Percentiles rank a stretch among this genome's conserved stretches.
phyloP scores from a whole-genome alignment of 768 basidiomycete genomes.

The Boletus coccyginus region DNA sequence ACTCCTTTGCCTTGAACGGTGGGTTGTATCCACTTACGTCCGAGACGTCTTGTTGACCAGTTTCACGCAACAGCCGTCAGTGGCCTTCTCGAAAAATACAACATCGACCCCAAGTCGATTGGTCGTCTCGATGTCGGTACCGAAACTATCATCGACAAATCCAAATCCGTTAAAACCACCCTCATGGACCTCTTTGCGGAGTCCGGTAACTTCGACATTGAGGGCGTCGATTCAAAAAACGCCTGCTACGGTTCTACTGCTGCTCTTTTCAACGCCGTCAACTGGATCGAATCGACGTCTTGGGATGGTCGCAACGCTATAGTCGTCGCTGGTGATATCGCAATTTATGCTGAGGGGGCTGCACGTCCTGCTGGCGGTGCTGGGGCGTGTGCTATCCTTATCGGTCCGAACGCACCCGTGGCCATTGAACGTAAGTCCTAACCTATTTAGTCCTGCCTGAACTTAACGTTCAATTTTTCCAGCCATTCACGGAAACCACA shows the following conservation, averaged over 20 bases:
- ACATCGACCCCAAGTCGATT: constrained; percentile 94
- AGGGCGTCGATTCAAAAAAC: constrained; percentile 99
- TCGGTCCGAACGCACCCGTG: constrained; percentile 94
- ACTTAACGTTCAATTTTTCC: constrained; percentile 15
- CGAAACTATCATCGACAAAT: constrained; percentile 99
- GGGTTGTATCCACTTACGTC: constrained; percentile 22
- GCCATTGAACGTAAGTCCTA: constrained; percentile 84
- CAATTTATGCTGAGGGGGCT: constrained; percentile 94
- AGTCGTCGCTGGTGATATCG: constrained; percentile 95
- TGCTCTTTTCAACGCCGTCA: constrained; percentile 96
- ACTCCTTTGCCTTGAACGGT: constrained; percentile 96
- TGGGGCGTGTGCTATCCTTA: constrained; percentile 90
- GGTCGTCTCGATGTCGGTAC: constrained; percentile 98
- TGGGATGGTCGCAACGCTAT: constrained; percentile 99
- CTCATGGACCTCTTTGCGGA: constrained; percentile 97
- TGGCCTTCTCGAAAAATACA: constrained; percentile 88
- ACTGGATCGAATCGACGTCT: constrained; percentile 94
- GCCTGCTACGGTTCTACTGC: constrained; percentile 99
- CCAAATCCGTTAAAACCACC: constrained; percentile 96
- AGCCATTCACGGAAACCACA: constrained; percentile 96
- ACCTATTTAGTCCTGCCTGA: background rate
- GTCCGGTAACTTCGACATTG: constrained; percentile 93
- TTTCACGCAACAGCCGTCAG: constrained; percentile 62
- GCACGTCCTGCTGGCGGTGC: constrained; percentile 97
- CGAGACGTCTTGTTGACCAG: background rate